Evolutionary conservation across 768 basidiomycete genomes (phyloP).

Genomic region (Russula brevipes): DNA sequence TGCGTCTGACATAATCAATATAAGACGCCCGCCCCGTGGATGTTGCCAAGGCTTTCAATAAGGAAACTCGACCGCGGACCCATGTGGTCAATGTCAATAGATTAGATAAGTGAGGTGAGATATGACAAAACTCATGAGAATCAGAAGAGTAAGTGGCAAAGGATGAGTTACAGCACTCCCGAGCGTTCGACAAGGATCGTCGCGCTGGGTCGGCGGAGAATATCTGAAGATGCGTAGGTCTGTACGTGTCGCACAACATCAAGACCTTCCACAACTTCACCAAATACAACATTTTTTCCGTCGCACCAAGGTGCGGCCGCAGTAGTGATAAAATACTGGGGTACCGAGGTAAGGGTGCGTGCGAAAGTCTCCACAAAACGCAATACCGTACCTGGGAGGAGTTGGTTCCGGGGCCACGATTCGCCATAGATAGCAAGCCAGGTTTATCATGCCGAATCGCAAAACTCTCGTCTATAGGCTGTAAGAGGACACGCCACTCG

Average conservation of each 20-base stretch:
- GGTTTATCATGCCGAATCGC: conserved; percentile 54
- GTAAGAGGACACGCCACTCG: background rate
- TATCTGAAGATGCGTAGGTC: conserved; percentile 24
- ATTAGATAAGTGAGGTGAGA: conserved; percentile 14
- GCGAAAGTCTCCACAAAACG: background rate
- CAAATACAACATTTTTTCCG: conserved; percentile 66
- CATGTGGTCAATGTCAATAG: conserved; percentile 6
- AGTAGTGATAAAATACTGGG: conserved; percentile 74
- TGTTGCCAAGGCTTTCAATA: background rate
- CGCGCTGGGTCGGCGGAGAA: conserved; percentile 24
- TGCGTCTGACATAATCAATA: background rate
- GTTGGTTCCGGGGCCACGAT: conserved; percentile 76
- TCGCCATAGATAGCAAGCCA: conserved; percentile 80
- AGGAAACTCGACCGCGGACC: background rate
- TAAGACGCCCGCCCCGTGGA: background rate
- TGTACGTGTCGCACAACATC: conserved; percentile 62
- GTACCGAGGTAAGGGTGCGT: background rate
- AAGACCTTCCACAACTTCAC: conserved; percentile 60
- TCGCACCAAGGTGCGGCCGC: conserved; percentile 66
- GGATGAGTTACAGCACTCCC: conserved; percentile 15
- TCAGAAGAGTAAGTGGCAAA: background rate
- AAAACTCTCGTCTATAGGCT: conserved; percentile 62
- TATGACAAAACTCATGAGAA: background rate
- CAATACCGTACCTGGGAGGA: conserved; percentile 60
- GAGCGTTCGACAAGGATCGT: conserved; percentile 22